Base-by-base conservation (phyloP, 2,329 filamentous ascomycete genomes). In the Trichoderma aggressivum region DNA sequence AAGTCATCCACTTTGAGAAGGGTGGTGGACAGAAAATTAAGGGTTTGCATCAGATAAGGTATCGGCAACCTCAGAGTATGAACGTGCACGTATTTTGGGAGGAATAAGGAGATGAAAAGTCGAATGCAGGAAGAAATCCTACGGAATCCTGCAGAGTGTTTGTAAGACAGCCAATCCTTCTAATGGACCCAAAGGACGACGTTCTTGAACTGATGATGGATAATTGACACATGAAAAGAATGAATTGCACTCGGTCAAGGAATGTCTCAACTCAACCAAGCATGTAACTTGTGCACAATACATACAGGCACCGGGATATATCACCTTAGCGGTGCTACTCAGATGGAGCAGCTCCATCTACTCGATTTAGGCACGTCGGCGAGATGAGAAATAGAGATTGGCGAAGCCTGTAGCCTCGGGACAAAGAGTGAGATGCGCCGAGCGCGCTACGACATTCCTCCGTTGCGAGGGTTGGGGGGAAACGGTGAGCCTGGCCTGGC, bases 1-100 rank as follows among this genome's bases (percentile, higher is more conserved):
- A 95, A 77, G 88, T 88, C 74, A 91, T 92, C 74, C 85, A 88
- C 58, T 82, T 91, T 63, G 83, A 89, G 82, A 90, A 82, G 76
- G 80, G 80, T 34, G 78, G 78, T 30, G 72, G 30, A 32, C 68
- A 72, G 60, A 81, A 80, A 78, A 78, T 78, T 61, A 75, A 75
- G 74, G 75, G 75, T 89, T 76, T 53, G 61, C n/a, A 1, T 39
- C 36, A 39, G 36, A 2, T 26, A 18, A 26, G 53, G 24, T 18
- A 56, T n/a, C 30, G 53, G 12, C 0, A 6, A 21, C 43, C 10
- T 50, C n/a, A n/a, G 7, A 50, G n/a, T 50, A 21, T 12, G n/a
- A 50, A 6, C 5, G 30, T 32, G 14, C 43, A 21, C n/a, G 21
- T 6, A 5, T 1, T 11, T 10, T 47, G 2, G 43, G 43, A 11